Evolutionary conservation across 176 grass and related monocot species (phyloP).

Genomic region (Typha latifolia): DNA sequence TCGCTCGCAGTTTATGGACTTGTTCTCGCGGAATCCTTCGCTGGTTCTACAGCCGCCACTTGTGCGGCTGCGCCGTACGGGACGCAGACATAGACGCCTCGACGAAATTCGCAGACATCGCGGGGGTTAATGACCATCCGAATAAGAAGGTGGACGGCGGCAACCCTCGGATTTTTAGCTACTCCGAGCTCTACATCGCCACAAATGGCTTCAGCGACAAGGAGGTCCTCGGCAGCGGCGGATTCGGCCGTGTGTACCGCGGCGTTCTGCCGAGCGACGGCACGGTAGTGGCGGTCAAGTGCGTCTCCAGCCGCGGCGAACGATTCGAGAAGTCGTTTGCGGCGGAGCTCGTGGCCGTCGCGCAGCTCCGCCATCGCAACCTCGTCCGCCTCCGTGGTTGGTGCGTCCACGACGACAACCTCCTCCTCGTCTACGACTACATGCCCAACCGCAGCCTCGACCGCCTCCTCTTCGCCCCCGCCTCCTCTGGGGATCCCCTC

Average conservation of each 20-base stretch:
- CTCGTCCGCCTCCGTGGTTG: constrained; percentile 67
- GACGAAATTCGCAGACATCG: constrained; percentile 28
- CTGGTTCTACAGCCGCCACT: constrained; percentile 16
- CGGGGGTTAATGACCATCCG: constrained; percentile 1
- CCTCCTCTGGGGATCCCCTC: constrained; percentile 8
- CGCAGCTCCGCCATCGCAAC: constrained; percentile 77
- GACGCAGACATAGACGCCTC: neutral
- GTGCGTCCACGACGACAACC: constrained; percentile 60
- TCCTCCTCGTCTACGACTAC: constrained; percentile 90
- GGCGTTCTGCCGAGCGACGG: constrained; percentile 72
- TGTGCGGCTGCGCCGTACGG: constrained; percentile 15
- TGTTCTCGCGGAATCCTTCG: constrained; percentile 6
- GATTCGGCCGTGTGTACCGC: constrained; percentile 65
- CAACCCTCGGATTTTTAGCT: constrained; percentile 68
- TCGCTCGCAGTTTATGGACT: neutral
- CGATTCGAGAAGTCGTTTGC: constrained; percentile 71
- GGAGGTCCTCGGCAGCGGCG: constrained; percentile 67
- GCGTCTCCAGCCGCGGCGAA: constrained; percentile 49
- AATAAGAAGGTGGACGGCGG: constrained; percentile 24
- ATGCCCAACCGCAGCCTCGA: constrained; percentile 94
- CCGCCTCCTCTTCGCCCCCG: constrained; percentile 46
- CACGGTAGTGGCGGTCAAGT: constrained; percentile 76
- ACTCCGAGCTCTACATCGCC: constrained; percentile 80
- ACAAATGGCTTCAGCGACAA: constrained; percentile 66
- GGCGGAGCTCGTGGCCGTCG: constrained; percentile 67